phyloP scores from a whole-genome alignment of 352 stramenopile species.

The Pythium aphanidermatum region DNA sequence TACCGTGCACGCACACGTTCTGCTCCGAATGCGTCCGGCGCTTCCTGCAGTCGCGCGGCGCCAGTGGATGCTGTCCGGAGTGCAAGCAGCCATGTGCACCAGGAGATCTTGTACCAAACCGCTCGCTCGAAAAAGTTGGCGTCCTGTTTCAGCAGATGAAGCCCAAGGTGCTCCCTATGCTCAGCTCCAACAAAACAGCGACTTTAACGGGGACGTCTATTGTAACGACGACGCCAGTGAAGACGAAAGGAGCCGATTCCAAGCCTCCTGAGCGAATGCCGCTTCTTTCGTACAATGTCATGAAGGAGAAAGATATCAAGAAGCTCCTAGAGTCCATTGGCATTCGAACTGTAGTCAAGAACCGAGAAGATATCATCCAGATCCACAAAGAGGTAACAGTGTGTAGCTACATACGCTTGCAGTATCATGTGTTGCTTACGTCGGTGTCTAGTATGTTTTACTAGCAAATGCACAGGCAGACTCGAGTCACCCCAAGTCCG shows the following conservation, averaged over 20 bases:
- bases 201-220: neutral
- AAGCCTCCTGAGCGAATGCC: conserved; percentile 54
- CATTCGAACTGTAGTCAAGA: conserved; percentile 52
- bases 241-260: conserved; percentile 11
- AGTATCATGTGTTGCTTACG: neutral
- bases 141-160: conserved; percentile 68
- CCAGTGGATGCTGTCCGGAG: conserved; percentile 68
- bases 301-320: conserved; percentile 78
- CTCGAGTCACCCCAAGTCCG: conserved; percentile 68
- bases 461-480: conserved; percentile 76
- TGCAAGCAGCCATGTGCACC: conserved; percentile 66
- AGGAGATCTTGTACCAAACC: conserved; percentile 62
- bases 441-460: conserved; percentile 51
- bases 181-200: conserved; percentile 17
- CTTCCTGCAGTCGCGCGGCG: conserved; percentile 65
- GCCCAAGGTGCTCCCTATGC: conserved; percentile 42
- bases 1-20: conserved; percentile 78
- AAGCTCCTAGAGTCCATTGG: conserved; percentile 71
- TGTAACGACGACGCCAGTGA: conserved; percentile 13
- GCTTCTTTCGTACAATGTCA: conserved; percentile 79
- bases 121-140: conserved; percentile 63
- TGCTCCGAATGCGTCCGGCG: conserved; percentile 80
- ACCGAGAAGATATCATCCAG: conserved; percentile 81
- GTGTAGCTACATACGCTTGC: neutral
- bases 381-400: conserved; percentile 82